Evolutionary conservation across 441 rosid genomes (phyloP).

Genomic region (Pelargonium fulgidum): DNA sequence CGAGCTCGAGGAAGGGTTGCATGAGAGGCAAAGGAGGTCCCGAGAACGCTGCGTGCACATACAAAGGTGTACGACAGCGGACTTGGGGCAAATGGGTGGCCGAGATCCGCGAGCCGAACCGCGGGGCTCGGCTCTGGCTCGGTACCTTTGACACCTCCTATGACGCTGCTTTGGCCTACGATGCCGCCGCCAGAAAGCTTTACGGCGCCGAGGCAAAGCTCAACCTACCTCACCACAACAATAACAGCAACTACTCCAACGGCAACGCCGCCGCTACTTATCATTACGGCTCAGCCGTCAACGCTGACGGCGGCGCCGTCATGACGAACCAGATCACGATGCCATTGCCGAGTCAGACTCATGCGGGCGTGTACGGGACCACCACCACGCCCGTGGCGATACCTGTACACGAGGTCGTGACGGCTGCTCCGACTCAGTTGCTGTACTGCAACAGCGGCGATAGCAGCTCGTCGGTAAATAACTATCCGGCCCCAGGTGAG

Average conservation of each 20-base stretch:
- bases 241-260: not conserved
- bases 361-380: too few species aligned
- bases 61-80: slow-evolving; percentile 76
- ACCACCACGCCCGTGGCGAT: too few species aligned
- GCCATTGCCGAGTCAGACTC: too few species aligned
- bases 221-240: slow-evolving; percentile 74
- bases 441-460: too few species aligned
- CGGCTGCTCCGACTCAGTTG: too few species aligned
- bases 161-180: slow-evolving; percentile 96
- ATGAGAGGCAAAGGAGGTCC: slow-evolving; percentile 82
- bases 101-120: slow-evolving; percentile 90
- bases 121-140: slow-evolving; percentile 75
- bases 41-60: slow-evolving; percentile 72
- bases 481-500: too few species aligned
- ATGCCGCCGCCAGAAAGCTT: slow-evolving; percentile 66
- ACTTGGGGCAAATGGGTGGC: slow-evolving; percentile 99
- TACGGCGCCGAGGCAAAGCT: slow-evolving; percentile 84
- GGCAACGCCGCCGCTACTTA: not conserved
- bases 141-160: slow-evolving; percentile 83
- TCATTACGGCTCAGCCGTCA: too few species aligned
- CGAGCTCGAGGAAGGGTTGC: slow-evolving; percentile 1
- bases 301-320: too few species aligned
- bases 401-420: too few species aligned
- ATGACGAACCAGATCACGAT: too few species aligned
- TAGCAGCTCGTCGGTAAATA: too few species aligned